Base-by-base conservation (phyloP, 2,329 filamentous ascomycete species). In the Aspergillus sp. region DNA sequence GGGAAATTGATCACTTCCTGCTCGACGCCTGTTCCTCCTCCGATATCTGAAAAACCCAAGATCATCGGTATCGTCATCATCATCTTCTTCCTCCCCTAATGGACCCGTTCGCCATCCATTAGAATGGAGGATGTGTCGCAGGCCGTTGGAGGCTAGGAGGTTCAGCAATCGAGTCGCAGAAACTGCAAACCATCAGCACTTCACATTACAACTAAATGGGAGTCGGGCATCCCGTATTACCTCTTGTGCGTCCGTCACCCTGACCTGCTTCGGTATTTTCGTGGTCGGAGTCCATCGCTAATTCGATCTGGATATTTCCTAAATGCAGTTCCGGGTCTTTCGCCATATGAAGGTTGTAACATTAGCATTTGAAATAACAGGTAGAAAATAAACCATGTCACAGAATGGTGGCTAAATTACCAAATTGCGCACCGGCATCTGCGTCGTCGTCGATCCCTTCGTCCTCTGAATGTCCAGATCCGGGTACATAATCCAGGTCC, bases 1-100 rank as follows among this genome's bases (percentile, higher is more conserved):
- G n/a, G 90, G 88, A 47, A 90, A 90, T 36, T 79, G 70, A 49
- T 82, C 64, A 13, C 59, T 64, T 9, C 61, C 53, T 5, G 58
- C 49, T 6, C 70, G 62, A 12, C 69, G 68, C 48, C 64, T 65
- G 41, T 76, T 72, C 37, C 76, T 68, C 30, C 73, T 64, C 33
- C 74, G 67, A 54, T 73, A 70, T 39, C 73, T 66, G 39, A 69
- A 59, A 40, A 49, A 46, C 0, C 44, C 58, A 45, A 53, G 45
- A 30, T 56, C 57, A 27, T 51, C 52, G 36, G 54, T 57, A 8
- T 62, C 57, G 9, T 61, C 58, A 11, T 61, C 61, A 11, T 65
- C 64, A 3, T 65, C 60, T 1, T 63, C 63, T 3, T 58, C 53
- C 6, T 51, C 58, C 40, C 52, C 47, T 41, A 40, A 35, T 35